Base-by-base conservation (phyloP, 1,284 basidiomycete genomes). In the Anthracocystis walkeri region DNA sequence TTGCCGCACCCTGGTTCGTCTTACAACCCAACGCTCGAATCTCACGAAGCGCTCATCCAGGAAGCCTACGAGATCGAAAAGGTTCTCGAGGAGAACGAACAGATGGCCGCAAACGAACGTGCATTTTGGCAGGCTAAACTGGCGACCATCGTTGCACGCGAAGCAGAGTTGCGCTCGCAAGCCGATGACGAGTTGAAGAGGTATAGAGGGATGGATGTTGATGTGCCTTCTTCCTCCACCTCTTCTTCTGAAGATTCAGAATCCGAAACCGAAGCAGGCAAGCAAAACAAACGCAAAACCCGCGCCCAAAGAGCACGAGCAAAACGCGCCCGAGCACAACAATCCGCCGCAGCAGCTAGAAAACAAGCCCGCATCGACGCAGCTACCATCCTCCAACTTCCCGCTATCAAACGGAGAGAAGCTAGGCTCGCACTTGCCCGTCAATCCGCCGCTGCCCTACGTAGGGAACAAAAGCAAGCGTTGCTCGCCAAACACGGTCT, bases 21-120 rank as follows among this genome's bases (percentile, higher is more conserved):
- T n/a, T 98, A 99, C 86, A 98, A 98, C 85, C 96, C 96, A 0
- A 90, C 91, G 0, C 90, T 89, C 16, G 88, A 89, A 10, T 90
- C 91, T 0, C 93, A 97, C 84, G 89, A 91, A 63, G 90, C 90
- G 49, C 89, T 97, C 2, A 86, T 99, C 18, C 87, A 89, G 14
- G 83, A 89, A 52, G 95, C 94, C 0, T 89, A 91, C 68, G 88
- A 90, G 63, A 87, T 89, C 31, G 95, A 91, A 23, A 87, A 87
- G 38, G 88, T 89, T 48, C 88, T 88, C 12, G 89, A 90, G 65
- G 88, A 89, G 75, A 86, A 90, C 38, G 88, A 89, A 11, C 88
- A 88, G 42, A 78, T 84, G 62, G 66, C 51, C 18, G 40, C 45
- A 35, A 41, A 64, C 27, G 63, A 73, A 29, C 53, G 59, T 18